phyloP scores from a whole-genome alignment of 306 rosid species.

The Myrica gale region DNA sequence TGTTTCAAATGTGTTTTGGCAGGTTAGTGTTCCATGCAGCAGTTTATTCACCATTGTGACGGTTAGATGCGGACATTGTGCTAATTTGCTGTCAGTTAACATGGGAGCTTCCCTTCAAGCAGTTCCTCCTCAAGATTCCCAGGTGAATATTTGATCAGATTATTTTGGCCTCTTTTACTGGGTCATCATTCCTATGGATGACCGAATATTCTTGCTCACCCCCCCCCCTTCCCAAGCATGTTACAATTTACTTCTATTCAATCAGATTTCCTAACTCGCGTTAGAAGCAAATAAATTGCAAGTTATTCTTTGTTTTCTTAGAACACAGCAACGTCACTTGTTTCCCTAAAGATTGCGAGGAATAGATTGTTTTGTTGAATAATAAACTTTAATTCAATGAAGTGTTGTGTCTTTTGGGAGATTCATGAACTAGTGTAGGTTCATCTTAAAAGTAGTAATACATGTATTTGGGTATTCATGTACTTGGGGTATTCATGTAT shows the following conservation, averaged over 20 bases:
- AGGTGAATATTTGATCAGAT: constrained; percentile 25
- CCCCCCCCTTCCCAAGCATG: too few relatives aligned
- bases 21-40: constrained; percentile 95
- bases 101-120: constrained; percentile 64
- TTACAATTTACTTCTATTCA: too few relatives aligned
- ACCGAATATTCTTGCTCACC: neutral
- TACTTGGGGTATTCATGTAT: too few relatives aligned
- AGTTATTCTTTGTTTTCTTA: too few relatives aligned
- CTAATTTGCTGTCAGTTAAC: constrained; percentile 82
- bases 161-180: constrained; percentile 17
- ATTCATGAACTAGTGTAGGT: too few relatives aligned
- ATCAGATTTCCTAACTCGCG: neutral
- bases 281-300: too few relatives aligned
- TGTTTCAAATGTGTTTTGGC: constrained; percentile 31
- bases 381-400: too few relatives aligned
- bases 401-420: too few relatives aligned
- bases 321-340: neutral
- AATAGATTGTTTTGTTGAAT: too few relatives aligned
- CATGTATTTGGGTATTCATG: too few relatives aligned
- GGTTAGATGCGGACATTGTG: constrained; percentile 96
- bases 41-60: constrained; percentile 64
- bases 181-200: constrained; percentile 12
- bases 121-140: constrained; percentile 55
- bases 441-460: too few relatives aligned
- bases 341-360: neutral